Evolutionary conservation across 2,329 filamentous ascomycete genomes (phyloP), one percentile per base, ranked within the genome.

Genomic region (Fusarium sp.): DNA sequence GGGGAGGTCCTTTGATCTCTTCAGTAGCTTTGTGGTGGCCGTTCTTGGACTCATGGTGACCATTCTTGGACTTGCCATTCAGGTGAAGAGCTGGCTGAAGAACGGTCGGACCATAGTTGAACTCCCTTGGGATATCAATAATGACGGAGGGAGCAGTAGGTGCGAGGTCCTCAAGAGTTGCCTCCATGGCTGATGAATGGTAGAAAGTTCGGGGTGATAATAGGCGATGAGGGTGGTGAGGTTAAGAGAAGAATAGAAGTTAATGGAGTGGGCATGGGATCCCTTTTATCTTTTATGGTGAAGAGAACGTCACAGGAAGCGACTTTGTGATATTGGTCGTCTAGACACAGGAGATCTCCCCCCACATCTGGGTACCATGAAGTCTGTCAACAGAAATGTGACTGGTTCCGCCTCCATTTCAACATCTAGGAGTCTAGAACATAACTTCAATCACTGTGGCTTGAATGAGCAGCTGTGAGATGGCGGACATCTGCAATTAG

Each of bases 381-480:
- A 12, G 0, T 34, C 3, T 37, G 34, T n/a, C 34, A 37, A n/a
- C 10, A 37, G 10, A n/a, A n/a, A 7, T n/a, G 18, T 37, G 34
- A 37, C 34, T 7, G 12, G 5, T 4, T 16, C 18, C 10, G 18
- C 18, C 34, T 37, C 34, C 10, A 12, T 12, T 2, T 12, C 34
- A 37, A n/a, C 34, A 0, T 37, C 7, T 37, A 12, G 34, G 5
- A 37, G 34, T 37, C 18, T 37, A 37, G 34, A 37, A n/a, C 18
- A 10, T 1, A 1, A 12, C 10, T n/a, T 7, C 5, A 37, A 5
- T n/a, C 34, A n/a, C 3, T 2, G 18, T 37, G 34, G 18, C 34
- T 37, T 37, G 18, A n/a, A n/a, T 0, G 34, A 1, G 3, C 5
- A n/a, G 34, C 18, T 0, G 18, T 4, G 5, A n/a, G 12, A n/a